Base-by-base conservation (phyloP, 129 eudicot species). In the Escallonia herrerae region DNA sequence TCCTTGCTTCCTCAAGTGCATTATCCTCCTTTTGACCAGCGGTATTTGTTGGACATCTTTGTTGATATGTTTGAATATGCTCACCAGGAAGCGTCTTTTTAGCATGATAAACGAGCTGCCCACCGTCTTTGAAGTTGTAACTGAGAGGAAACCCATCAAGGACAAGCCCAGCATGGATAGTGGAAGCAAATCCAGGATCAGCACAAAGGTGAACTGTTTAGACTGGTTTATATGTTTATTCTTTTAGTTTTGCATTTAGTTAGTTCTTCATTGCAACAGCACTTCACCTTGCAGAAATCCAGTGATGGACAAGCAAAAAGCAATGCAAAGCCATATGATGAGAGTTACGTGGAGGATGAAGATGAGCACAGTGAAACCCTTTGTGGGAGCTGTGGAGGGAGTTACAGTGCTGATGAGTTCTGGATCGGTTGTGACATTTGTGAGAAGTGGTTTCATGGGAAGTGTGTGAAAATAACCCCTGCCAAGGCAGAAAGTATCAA, bases 381-480 rank as follows among this genome's bases (percentile, higher is more conserved):
- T 8, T 86, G 95, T 64, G 95, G 95, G 43, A 86, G 84, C 69
- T 86, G 95, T 65, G 95, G 90, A 9, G 90, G 90, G 61, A 80
- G 78, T 64, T 83, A 83, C 84, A 80, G 83, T 56, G 89, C 86
- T 3, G 95, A 86, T 57, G 95, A 83, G 58, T 86, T 86, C 71
- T 86, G 95, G 95, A 86, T 86, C 52, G 85, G 90, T 50, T 86
- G 95, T 62, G 95, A 83, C 71, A 86, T 86, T 5, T 86, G 95
- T 53, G 95, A 86, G 70, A 82, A 80, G 80, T 86, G 95, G 95
- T 86, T 69, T 67, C 95, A 86, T 39, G 95, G 95, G 3, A 86
- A 86, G 63, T 86, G 89, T 69, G 95, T 82, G 73, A 82, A 82
- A 67, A 86, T 86, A 58, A 86, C 89, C 15, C 89, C 94, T 1